phyloP scores from a whole-genome alignment of 257 asterid genomes.

The Solanum tarijense region DNA sequence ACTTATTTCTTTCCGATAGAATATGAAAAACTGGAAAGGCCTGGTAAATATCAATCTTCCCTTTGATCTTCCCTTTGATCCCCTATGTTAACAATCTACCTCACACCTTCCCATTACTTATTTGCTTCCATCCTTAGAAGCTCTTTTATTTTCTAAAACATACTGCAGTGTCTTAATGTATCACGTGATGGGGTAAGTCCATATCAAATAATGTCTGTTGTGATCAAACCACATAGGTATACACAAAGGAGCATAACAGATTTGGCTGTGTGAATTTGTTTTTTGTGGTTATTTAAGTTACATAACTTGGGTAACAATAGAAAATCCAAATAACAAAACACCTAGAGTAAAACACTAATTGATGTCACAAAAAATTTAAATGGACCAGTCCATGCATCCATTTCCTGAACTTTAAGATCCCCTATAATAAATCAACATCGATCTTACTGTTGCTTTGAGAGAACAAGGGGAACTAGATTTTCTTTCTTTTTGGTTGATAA shows the following conservation, averaged over 20 bases:
- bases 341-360: background rate
- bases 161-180: too few species aligned
- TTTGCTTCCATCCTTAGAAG: too few species aligned
- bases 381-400: background rate
- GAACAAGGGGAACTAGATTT: background rate
- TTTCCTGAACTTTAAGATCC: background rate
- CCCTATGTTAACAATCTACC: too few species aligned
- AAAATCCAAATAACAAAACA: background rate
- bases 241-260: background rate
- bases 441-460: background rate
- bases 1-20: background rate
- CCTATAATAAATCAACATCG: background rate
- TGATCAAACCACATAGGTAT: background rate
- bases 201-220: too few species aligned
- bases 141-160: too few species aligned
- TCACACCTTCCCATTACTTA: too few species aligned
- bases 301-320: background rate
- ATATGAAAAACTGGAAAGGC: too few species aligned
- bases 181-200: too few species aligned
- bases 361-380: background rate
- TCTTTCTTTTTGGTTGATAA: background rate
- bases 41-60: too few species aligned
- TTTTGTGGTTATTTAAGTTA: background rate
- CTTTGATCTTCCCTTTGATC: too few species aligned
- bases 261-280: background rate